phyloP scores from a whole-genome alignment of 208 protist species.

The Crithidia brevicula region DNA sequence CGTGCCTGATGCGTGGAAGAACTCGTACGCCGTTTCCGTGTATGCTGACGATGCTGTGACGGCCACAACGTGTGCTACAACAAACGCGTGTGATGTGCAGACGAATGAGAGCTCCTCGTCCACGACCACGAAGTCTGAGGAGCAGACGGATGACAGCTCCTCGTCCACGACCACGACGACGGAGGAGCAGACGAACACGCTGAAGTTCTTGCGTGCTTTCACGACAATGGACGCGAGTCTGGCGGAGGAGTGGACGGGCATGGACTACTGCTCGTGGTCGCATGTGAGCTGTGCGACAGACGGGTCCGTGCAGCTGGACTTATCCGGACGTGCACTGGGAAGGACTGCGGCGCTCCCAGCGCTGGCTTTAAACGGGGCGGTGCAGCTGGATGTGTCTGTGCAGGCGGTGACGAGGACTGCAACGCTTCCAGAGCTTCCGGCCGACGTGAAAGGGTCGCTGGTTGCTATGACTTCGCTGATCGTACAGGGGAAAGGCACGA shows the following conservation, averaged over 20 bases:
- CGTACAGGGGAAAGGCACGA: background rate
- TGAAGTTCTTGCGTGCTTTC: background rate
- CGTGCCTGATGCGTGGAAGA: background rate
- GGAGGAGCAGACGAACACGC: background rate
- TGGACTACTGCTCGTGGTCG: background rate
- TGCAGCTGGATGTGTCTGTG: background rate
- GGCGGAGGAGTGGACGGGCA: background rate
- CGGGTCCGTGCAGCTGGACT: background rate
- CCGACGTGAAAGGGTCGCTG: background rate
- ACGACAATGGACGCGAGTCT: background rate
- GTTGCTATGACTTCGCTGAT: background rate
- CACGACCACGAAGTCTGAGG: background rate
- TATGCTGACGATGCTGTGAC: background rate
- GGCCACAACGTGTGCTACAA: no score
- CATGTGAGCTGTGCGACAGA: background rate
- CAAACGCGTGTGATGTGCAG: no score
- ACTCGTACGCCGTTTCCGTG: background rate
- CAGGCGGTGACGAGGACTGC: background rate
- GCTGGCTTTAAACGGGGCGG: background rate
- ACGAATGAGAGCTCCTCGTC: no score
- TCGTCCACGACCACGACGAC: background rate
- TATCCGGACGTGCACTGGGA: background rate
- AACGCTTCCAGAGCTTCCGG: background rate
- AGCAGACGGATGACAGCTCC: background rate
- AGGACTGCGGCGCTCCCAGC: background rate